Evolutionary conservation across 2,329 filamentous ascomycete genomes (phyloP), one percentile per base, ranked within the genome.

Genomic region (Aspergillus sojae): DNA sequence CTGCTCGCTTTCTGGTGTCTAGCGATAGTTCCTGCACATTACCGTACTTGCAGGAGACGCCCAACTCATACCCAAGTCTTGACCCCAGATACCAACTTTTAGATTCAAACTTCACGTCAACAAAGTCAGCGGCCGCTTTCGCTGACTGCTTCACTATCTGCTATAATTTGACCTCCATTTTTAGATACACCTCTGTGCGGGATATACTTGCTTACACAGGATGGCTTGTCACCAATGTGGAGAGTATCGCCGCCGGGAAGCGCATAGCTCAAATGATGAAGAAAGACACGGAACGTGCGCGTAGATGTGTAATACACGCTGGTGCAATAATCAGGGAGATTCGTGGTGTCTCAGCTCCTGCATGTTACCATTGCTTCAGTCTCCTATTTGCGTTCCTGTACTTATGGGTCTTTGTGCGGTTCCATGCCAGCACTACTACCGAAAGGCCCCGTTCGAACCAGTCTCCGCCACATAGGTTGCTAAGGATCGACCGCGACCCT

Each of bases 361-460:
- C 45, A 4, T 46, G 45, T 11, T 46, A 46, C 45, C 45, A 46
- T 26, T 26, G 21, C 5, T 46, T 46, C n/a, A 46, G 21, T 23
- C 21, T 46, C 21, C 21, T 46, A 12, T 14, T 46, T 21, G 45
- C 45, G 45, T 46, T 46, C 14, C 11, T 46, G 5, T 46, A 46
- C 5, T 14, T 46, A 46, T 23, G 45, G 45, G 12, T 12, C 45
- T 46, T 26, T 46, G 45, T 12, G 45, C 45, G 45, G n/a, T 5
- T 46, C 45, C 9, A 12, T 5, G 5, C 45, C 21, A 16, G 21
- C 21, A 26, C 21, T 5, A 21, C 45, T 23, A 5, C n/a, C 0
- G 3, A 26, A 21, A 1, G 2, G 5, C 11, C 1, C 11, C 21
- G 1, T 14, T 6, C 11, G 5, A 5, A 26, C 5, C n/a, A 26